phyloP scores from a whole-genome alignment of 2,329 filamentous ascomycete species.

The Pyricularia sp. region DNA sequence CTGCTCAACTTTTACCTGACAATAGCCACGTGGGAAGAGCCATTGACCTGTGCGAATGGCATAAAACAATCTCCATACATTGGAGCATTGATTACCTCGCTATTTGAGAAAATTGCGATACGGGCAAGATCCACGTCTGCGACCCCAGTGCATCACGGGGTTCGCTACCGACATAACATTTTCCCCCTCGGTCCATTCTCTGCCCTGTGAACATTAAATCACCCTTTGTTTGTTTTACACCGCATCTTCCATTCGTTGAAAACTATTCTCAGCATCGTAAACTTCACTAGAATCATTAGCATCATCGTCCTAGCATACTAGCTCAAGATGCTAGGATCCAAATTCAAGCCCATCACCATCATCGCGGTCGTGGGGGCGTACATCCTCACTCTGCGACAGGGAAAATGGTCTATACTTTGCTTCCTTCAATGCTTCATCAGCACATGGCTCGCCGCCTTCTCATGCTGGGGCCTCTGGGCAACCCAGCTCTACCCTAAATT shows the following conservation, averaged over 20 bases:
- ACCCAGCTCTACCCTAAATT: constrained; percentile 34
- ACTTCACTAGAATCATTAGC: neutral
- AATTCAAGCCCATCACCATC: constrained; percentile 9
- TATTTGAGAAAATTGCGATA: too few relatives aligned
- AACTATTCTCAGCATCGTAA: neutral
- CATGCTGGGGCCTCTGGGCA: constrained; percentile 25
- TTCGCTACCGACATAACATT: neutral
- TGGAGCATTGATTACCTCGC: neutral
- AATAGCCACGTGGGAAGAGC: neutral
- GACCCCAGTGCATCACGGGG: neutral
- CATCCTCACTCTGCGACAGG: constrained; percentile 14
- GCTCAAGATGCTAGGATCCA: neutral
- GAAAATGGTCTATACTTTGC: constrained; percentile 17
- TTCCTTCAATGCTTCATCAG: constrained; percentile 21
- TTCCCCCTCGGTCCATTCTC: neutral
- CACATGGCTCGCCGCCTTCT: constrained; percentile 22
- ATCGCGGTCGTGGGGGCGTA: constrained; percentile 19
- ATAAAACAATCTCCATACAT: neutral
- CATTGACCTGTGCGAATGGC: neutral
- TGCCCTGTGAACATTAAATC: neutral
- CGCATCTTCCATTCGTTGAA: neutral
- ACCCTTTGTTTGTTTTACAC: neutral
- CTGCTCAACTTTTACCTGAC: neutral
- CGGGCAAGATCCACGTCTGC: neutral
- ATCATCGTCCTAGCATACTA: neutral